These are phyloP conservation scores for Massospora cicadina DNA, from an alignment of 371 early-diverging fungal species.

Conservation along the genomic window DNA sequence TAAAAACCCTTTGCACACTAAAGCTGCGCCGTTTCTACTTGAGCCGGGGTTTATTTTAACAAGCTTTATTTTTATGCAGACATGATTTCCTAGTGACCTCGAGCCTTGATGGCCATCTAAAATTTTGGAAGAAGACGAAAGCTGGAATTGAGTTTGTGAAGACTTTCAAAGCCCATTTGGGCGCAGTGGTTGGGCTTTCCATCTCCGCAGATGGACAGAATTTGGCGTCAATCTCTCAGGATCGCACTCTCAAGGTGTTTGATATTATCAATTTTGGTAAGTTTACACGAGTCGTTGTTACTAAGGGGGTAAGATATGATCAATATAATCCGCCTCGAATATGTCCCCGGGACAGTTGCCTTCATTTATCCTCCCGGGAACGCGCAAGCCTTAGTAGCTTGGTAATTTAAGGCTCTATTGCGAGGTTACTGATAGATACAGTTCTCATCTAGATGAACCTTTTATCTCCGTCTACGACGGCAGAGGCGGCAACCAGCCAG, in stretches of 20 bases:
- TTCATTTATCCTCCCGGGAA: slow-evolving; percentile 76
- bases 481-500: slow-evolving; percentile 37
- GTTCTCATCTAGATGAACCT: slow-evolving; percentile 51
- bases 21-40: too few species aligned
- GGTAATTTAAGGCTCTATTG: slow-evolving; percentile 24
- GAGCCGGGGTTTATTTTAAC: too few species aligned
- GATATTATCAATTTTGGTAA: slow-evolving; percentile 87
- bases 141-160: slow-evolving; percentile 58
- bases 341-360: slow-evolving; percentile 53
- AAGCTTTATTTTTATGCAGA: slow-evolving; percentile 17
- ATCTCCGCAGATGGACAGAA: slow-evolving; percentile 58
- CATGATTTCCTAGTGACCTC: slow-evolving; percentile 86
- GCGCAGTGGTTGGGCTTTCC: slow-evolving; percentile 32
- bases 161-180: slow-evolving; percentile 70
- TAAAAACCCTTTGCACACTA: too few species aligned
- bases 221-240: slow-evolving; percentile 67
- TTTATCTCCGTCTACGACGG: slow-evolving; percentile 71
- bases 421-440: slow-evolving; percentile 14
- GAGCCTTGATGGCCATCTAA: slow-evolving; percentile 88
- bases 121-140: slow-evolving; percentile 95
- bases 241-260: slow-evolving; percentile 77
- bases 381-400: slow-evolving; percentile 57
- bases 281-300: neutral
- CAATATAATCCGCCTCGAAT: slow-evolving; percentile 69
- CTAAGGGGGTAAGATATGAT: slow-evolving; percentile 66